Evolutionary conservation across 2,329 filamentous ascomycete species (phyloP).

Genomic region (Trichoderma sp.): DNA sequence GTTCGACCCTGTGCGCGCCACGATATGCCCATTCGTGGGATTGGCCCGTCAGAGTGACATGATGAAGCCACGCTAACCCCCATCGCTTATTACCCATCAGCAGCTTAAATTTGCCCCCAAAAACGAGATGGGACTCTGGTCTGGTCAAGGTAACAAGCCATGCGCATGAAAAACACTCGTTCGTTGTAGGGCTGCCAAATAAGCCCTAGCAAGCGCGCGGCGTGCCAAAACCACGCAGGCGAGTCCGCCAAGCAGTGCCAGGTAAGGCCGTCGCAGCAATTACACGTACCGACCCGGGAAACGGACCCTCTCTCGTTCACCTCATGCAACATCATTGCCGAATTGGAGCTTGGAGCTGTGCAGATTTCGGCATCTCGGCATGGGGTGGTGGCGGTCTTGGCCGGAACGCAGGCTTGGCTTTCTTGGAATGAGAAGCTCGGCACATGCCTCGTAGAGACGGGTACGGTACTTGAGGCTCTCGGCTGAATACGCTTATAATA

Average conservation of each 20-base stretch:
- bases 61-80: neutral
- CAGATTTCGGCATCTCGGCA: neutral
- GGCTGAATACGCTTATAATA: neutral
- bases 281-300: slow-evolving; percentile 12
- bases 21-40: neutral
- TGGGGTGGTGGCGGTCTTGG: neutral
- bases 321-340: neutral
- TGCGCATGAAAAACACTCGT: neutral
- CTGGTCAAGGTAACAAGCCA: neutral
- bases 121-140: neutral
- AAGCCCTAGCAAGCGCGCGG: neutral
- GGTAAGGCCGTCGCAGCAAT: neutral
- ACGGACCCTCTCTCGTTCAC: neutral
- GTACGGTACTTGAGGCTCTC: neutral
- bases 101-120: slow-evolving; percentile 10
- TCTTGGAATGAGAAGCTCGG: neutral
- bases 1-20: neutral
- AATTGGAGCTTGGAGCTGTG: neutral
- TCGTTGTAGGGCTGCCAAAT: neutral
- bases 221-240: neutral
- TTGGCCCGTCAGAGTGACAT: slow-evolving; percentile 16
- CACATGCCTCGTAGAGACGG: neutral
- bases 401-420: neutral
- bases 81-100: neutral
- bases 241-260: neutral